Evolutionary conservation across 2,329 filamentous ascomycete genomes (phyloP), one percentile per base, ranked within the genome.

Genomic region (Epichloe hybrida): DNA sequence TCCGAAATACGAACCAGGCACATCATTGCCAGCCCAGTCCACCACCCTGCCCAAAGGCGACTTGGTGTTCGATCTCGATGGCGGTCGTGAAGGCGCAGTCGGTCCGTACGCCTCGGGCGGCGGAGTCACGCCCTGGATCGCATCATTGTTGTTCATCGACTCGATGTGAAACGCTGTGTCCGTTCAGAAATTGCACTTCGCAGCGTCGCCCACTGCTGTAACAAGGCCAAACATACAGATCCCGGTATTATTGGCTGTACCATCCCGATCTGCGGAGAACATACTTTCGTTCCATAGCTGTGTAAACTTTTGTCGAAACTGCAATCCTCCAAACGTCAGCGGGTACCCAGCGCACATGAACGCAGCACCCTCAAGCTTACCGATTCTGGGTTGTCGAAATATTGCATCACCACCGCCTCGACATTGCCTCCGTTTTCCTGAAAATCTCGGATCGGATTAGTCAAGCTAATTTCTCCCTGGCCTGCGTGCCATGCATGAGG

Each of bases 61-160:
- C 58, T 71, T 72, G 55, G 74, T 74, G 53, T 75, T 76, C 43
- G 74, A 70, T 62, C 79, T 69, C 21, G 80, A 83, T 1, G 80
- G 80, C n/a, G 80, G 80, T 51, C 80, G 72, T 17, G 80, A 81
- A 0, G 77, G 76, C 5, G 75, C 73, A 31, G 67, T 68, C 8
- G 65, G 64, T 37, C 66, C 67, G 52, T 72, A 72, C 44, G 64
- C 62, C 38, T 69, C 68, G 12, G 62, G 60, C 2, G 66, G 65
- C 36, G 72, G 68, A 6, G 71, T 66, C 11, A 70, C 62, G 20
- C 72, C 71, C 42, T 72, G 68, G 35, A 75, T 69, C 37, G 72
- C 59, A 37, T 60, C 61, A 53, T 63, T 64, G 51, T 72, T 70
- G 57, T 74, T 73, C 42, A 74, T 66, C 7, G 72, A 69, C 53